phyloP scores from a whole-genome alignment of 257 asterid species.

The Scutellaria galericulata region DNA sequence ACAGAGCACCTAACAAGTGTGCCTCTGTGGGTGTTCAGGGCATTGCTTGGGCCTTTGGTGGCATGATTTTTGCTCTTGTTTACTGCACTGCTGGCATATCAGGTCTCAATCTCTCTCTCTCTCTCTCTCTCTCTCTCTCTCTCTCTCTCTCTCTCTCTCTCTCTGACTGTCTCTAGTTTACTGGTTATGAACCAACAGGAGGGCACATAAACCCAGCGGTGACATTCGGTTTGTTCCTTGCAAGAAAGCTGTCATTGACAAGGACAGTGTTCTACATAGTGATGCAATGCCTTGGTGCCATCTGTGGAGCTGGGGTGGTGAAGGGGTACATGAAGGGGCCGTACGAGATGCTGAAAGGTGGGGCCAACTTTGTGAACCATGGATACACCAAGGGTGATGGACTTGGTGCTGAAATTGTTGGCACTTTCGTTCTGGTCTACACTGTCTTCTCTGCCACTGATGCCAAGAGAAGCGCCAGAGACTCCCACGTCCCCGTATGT shows the following conservation, averaged over 20 bases:
- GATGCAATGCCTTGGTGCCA: constrained; percentile 78
- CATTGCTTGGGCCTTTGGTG: constrained; percentile 80
- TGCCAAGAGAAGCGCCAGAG: constrained; percentile 79
- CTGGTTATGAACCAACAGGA: constrained; percentile 45
- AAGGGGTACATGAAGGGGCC: constrained; percentile 63
- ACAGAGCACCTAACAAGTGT: constrained; percentile 47
- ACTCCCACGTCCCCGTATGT: constrained; percentile 76
- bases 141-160: background rate
- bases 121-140: background rate
- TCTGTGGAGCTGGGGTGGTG: constrained; percentile 79
- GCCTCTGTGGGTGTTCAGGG: constrained; percentile 70
- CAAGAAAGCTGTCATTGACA: constrained; percentile 67
- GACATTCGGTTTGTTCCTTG: constrained; percentile 70
- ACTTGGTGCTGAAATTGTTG: constrained; percentile 75
- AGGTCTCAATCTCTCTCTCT: constrained; percentile 35
- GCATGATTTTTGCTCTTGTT: constrained; percentile 74
- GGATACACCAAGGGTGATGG: constrained; percentile 77
- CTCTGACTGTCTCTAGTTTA: background rate
- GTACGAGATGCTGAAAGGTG: constrained; percentile 53
- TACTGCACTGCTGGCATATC: constrained; percentile 79
- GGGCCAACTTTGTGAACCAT: constrained; percentile 57
- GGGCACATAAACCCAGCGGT: constrained; percentile 80
- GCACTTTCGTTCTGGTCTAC: constrained; percentile 75
- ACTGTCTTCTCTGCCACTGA: constrained; percentile 82
- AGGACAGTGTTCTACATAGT: constrained; percentile 65